Evolutionary conservation across 2,329 filamentous ascomycete genomes (phyloP).

Genomic region (Magnaporthiopsis incrustans): DNA sequence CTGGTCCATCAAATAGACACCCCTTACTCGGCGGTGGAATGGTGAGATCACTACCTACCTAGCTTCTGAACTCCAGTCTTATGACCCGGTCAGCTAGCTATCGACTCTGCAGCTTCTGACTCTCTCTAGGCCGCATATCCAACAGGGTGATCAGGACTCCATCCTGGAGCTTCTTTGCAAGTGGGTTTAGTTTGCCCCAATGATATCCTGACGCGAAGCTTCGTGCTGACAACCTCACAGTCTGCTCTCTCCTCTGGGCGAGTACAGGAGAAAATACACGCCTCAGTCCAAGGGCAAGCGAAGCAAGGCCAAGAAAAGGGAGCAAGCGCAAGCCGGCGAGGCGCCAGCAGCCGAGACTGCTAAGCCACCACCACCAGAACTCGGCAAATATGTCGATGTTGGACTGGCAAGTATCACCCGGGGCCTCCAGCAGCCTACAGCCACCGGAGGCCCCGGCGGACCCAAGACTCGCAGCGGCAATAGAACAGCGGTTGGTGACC

Average conservation of each 20-base stretch:
- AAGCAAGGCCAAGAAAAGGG: conserved; percentile 43
- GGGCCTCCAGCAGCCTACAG: conserved; percentile 38
- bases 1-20: conserved; percentile 57
- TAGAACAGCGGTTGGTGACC: no score
- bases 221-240: conserved; percentile 27
- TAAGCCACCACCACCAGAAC: conserved; percentile 36
- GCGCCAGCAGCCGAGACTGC: conserved; percentile 6
- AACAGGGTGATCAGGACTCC: conserved; percentile 48
- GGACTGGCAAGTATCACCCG: conserved; percentile 58
- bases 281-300: conserved; percentile 55
- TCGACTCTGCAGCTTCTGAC: conserved; percentile 2
- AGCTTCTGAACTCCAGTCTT: not conserved
- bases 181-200: conserved; percentile 31
- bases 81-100: not conserved
- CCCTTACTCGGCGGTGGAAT: conserved; percentile 52
- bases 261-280: conserved; percentile 46
- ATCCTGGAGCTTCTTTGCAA: conserved; percentile 61
- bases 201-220: not conserved
- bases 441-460: not conserved
- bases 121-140: conserved; percentile 49
- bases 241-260: conserved; percentile 54
- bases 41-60: conserved; percentile 33
- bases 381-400: conserved; percentile 51
- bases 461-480: not conserved
- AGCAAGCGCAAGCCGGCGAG: conserved; percentile 20